Evolutionary conservation across 805 yeast genomes (phyloP).

Genomic region (Saccharomycopsis lassenensis): DNA sequence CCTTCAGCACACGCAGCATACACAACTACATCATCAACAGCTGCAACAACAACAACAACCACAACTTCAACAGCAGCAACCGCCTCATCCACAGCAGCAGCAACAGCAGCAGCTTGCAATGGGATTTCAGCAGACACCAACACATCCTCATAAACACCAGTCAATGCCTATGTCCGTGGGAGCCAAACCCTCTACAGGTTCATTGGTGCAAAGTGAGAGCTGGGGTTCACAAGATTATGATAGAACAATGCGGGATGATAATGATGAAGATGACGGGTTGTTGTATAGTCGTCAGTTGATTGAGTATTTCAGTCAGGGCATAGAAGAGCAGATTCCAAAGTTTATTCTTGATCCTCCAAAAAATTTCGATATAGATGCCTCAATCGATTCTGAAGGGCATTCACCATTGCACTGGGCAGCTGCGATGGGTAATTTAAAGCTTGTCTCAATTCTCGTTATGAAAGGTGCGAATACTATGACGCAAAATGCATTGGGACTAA

Average conservation of each 20-base stretch:
- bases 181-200: neutral
- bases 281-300: constrained; percentile 10
- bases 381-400: constrained; percentile 73
- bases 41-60: constrained; percentile 7
- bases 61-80: constrained; percentile 3
- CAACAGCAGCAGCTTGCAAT: constrained; percentile 1
- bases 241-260: neutral
- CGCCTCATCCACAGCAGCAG: neutral
- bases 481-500: constrained; percentile 48
- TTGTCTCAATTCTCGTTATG: constrained; percentile 43
- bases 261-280: neutral
- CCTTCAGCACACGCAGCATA: constrained; percentile 21
- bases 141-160: constrained; percentile 1
- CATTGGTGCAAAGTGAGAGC: constrained; percentile 1
- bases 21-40: constrained; percentile 9
- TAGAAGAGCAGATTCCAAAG: constrained; percentile 23
- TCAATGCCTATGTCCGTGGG: neutral
- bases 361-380: constrained; percentile 52
- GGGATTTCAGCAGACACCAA: neutral
- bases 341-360: constrained; percentile 45
- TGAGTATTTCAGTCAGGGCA: constrained; percentile 15
- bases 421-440: constrained; percentile 57
- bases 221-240: neutral
- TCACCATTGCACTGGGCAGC: constrained; percentile 82
- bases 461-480: constrained; percentile 50